Percentiles rank a stretch among this genome's conserved stretches.
Evolutionary conservation across 495 filamentous ascomycete species (phyloP).

Genomic region (Platismatia glauca): DNA sequence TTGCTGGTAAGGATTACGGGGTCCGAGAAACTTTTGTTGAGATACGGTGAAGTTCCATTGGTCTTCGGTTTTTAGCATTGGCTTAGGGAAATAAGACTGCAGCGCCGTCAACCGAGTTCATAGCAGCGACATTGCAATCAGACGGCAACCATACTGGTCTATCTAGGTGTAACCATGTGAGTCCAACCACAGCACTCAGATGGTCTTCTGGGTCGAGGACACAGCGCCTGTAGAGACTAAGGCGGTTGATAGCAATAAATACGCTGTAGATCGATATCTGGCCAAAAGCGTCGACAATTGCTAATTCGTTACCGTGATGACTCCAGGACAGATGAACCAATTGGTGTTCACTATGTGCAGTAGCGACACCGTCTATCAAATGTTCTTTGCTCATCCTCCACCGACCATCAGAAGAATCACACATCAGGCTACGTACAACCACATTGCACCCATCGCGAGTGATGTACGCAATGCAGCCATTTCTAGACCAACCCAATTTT

Average conservation of each 20-base stretch:
- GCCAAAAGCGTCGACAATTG: slow-evolving; percentile 64
- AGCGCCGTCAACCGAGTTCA: neutral
- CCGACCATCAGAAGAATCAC: slow-evolving; percentile 57
- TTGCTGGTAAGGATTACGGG: slow-evolving; percentile 51
- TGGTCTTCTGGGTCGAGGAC: slow-evolving; percentile 59
- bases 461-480: slow-evolving; percentile 80
- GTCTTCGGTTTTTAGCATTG: slow-evolving; percentile 37
- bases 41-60: slow-evolving; percentile 45
- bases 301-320: slow-evolving; percentile 61
- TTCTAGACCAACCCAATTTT: slow-evolving; percentile 79
- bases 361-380: slow-evolving; percentile 34
- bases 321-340: slow-evolving; percentile 76
- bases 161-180: slow-evolving; percentile 68
- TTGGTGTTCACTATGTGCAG: slow-evolving; percentile 45
- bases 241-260: slow-evolving; percentile 55
- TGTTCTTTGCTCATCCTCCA: slow-evolving; percentile 68
- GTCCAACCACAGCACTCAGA: slow-evolving; percentile 64
- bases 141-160: slow-evolving; percentile 38
- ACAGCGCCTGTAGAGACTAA: slow-evolving; percentile 45
- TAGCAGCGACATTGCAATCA: slow-evolving; percentile 13
- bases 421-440: slow-evolving; percentile 61
- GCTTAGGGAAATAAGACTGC: slow-evolving; percentile 37
- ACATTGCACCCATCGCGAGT: slow-evolving; percentile 58
- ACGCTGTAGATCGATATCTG: slow-evolving; percentile 60
- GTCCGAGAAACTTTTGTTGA: slow-evolving; percentile 46